Percentiles rank a stretch among this genome's conserved stretches.
phyloP scores from a whole-genome alignment of 2,329 filamentous ascomycete genomes.

The Davidsoniella neocaledoniae region DNA sequence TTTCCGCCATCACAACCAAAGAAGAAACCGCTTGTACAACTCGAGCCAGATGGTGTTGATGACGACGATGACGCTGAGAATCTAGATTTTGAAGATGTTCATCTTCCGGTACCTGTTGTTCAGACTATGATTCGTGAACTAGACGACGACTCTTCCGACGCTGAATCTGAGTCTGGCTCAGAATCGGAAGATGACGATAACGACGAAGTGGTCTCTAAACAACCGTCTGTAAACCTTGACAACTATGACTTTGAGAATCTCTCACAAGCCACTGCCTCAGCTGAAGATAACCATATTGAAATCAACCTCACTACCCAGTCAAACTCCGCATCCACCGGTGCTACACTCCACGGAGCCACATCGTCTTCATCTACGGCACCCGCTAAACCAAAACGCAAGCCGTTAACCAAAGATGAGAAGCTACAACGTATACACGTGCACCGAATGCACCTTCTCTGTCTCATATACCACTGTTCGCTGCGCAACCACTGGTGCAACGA shows the following conservation, averaged over 20 bases:
- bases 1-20: neutral
- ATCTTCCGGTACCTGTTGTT: conserved; percentile 28
- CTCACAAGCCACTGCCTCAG: conserved; percentile 13
- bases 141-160: conserved; percentile 26
- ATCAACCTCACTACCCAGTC: conserved; percentile 27
- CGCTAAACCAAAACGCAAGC: conserved; percentile 23
- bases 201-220: conserved; percentile 24
- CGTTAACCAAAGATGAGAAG: conserved; percentile 36
- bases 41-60: neutral
- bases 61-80: conserved; percentile 22
- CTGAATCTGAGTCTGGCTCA: conserved; percentile 16
- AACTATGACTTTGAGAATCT: conserved; percentile 27
- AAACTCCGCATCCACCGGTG: neutral
- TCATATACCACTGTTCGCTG: conserved; percentile 59
- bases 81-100: conserved; percentile 34
- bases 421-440: conserved; percentile 56
- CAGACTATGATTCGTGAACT: conserved; percentile 35
- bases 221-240: conserved; percentile 24
- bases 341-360: neutral
- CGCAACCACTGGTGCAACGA: conserved; percentile 89
- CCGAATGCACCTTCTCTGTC: conserved; percentile 68
- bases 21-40: neutral
- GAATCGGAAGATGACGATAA: conserved; percentile 12
- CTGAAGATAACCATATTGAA: conserved; percentile 24
- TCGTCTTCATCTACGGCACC: neutral